These are phyloP conservation scores for Epichloe hybrida DNA, from an alignment of 2,329 filamentous ascomycete species.

Conservation along the genomic window DNA sequence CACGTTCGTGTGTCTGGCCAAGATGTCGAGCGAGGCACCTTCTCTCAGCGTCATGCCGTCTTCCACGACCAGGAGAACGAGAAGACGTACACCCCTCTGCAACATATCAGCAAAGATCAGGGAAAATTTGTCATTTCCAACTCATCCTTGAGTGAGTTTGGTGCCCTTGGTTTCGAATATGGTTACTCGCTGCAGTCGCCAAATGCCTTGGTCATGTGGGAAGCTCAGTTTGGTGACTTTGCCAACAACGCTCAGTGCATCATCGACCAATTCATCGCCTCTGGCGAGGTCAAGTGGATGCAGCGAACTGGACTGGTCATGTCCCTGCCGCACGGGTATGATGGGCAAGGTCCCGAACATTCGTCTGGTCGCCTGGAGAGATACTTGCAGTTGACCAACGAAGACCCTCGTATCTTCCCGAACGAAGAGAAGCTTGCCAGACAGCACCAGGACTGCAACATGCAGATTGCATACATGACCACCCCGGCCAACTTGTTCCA, in stretches of 20 bases:
- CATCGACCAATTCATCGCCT: slow-evolving; percentile 97
- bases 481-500: slow-evolving; percentile 94
- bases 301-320: slow-evolving; percentile 94
- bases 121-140: slow-evolving; percentile 94
- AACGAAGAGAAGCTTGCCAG: slow-evolving; percentile 77
- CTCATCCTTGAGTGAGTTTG: slow-evolving; percentile 64
- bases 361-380: slow-evolving; percentile 95
- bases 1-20: slow-evolving; percentile 96
- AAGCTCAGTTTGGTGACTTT: slow-evolving; percentile 98
- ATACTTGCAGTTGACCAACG: slow-evolving; percentile 93
- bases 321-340: slow-evolving; percentile 93
- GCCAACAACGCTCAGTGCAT: slow-evolving; percentile 99
- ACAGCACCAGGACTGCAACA: slow-evolving; percentile 99
- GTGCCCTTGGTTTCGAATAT: slow-evolving; percentile 89
- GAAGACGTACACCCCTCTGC: slow-evolving; percentile 80
- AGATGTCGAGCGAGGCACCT: slow-evolving; percentile 98
- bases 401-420: slow-evolving; percentile 90
- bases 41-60: slow-evolving; percentile 94
- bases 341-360: slow-evolving; percentile 96
- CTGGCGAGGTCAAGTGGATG: slow-evolving; percentile 96
- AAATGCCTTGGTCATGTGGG: slow-evolving; percentile 97
- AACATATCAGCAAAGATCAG: slow-evolving; percentile 81
- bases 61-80: slow-evolving; percentile 96
- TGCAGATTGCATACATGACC: slow-evolving; percentile 98
- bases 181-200: slow-evolving; percentile 95